phyloP scores from a whole-genome alignment of 768 basidiomycete species.

The Pholiota microspora region DNA sequence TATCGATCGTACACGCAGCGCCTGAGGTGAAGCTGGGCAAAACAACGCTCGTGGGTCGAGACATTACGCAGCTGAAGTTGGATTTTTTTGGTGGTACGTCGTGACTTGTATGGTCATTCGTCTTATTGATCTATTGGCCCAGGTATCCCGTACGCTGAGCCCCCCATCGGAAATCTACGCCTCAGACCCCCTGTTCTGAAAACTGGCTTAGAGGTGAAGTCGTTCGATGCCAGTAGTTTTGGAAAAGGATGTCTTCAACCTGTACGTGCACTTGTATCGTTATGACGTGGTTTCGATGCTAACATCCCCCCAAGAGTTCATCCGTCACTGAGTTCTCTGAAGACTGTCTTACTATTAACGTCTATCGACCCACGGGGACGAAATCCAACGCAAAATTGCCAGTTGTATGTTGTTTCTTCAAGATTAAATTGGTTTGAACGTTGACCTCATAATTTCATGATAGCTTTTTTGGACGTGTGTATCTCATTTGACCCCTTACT shows the following conservation, averaged over 20 bases:
- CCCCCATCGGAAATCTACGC: conserved; percentile 47
- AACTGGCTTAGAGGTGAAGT: conserved; percentile 27
- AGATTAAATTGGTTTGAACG: background rate
- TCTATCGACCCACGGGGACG: conserved; percentile 47
- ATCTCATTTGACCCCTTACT: background rate
- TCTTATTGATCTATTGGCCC: background rate
- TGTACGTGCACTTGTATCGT: conserved; percentile 23
- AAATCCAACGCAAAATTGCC: conserved; percentile 29
- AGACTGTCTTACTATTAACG: conserved; percentile 59
- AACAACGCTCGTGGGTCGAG: conserved; percentile 36
- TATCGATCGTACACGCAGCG: conserved; percentile 16
- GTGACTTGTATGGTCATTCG: background rate
- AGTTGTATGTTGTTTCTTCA: conserved; percentile 28
- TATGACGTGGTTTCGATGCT: background rate
- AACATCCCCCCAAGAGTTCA: conserved; percentile 24
- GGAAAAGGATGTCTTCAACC: conserved; percentile 49
- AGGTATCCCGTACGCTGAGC: conserved; percentile 56
- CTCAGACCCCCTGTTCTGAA: conserved; percentile 46
- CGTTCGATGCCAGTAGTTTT: conserved; percentile 46
- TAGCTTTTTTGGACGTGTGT: conserved; percentile 41
- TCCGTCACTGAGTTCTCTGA: conserved; percentile 42
- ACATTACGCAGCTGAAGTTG: conserved; percentile 31
- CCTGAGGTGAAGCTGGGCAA: conserved; percentile 37
- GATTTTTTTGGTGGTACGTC: conserved; percentile 47
- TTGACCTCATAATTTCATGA: conserved; percentile 11